These are phyloP conservation scores for Penicillium sp. DNA, from an alignment of 2,329 filamentous ascomycete genomes.

Conservation along the genomic window DNA sequence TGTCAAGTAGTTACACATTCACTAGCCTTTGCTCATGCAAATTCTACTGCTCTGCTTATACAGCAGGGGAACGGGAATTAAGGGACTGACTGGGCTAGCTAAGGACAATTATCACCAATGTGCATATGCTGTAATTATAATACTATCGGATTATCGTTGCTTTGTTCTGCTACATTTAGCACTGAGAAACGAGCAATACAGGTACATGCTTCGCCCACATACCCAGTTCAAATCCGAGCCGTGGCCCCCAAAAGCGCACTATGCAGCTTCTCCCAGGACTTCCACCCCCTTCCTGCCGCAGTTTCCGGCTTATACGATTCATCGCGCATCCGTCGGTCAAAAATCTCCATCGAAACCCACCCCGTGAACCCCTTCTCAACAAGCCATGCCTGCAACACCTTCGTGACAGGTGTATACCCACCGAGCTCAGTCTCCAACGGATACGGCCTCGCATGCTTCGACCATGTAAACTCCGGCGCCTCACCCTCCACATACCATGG, in stretches of 20 bases:
- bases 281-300: constrained; percentile 26
- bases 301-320: constrained; percentile 19
- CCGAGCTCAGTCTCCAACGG: constrained; percentile 34
- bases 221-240: not conserved
- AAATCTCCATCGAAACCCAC: constrained; percentile 41
- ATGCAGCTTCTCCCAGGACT: constrained; percentile 29
- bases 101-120: no score
- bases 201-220: not conserved
- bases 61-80: no score
- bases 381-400: constrained; percentile 36
- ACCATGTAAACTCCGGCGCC: constrained; percentile 36
- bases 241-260: not conserved
- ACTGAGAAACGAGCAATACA: not conserved
- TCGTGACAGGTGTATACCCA: constrained; percentile 34
- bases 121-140: no score
- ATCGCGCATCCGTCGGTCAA: constrained; percentile 36
- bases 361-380: constrained; percentile 34
- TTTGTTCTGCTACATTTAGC: not conserved
- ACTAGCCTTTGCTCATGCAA: no score
- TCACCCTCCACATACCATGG: constrained; percentile 37
- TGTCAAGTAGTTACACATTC: no score
- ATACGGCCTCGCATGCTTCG: constrained; percentile 37
- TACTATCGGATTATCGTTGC: not conserved
- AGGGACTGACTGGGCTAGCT: no score
- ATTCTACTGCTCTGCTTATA: no score